phyloP scores from a whole-genome alignment of 352 stramenopile species.

The Phytopythium ostracodes region DNA sequence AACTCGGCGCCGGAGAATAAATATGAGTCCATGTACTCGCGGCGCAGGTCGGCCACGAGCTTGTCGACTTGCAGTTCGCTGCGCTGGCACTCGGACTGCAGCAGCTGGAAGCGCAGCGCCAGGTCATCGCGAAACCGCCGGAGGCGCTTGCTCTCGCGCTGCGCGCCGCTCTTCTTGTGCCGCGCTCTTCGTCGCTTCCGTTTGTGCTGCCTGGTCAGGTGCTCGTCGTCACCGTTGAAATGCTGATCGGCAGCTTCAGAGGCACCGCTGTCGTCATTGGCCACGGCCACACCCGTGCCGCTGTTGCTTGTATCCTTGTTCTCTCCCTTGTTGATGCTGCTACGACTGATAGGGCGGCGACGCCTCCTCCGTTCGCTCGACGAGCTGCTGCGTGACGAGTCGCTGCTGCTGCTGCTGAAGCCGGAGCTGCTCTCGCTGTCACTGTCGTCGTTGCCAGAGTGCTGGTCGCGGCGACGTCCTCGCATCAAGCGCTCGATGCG shows the following conservation, averaged over 20 bases:
- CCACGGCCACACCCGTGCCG: background rate
- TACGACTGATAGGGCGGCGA: background rate
- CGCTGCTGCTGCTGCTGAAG: slow-evolving; percentile 2
- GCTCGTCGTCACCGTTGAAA: background rate
- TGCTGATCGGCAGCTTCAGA: background rate
- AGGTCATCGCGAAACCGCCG: slow-evolving; percentile 41
- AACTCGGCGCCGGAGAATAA: slow-evolving; percentile 38
- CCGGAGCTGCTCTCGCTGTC: slow-evolving; percentile 11
- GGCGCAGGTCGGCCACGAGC: slow-evolving; percentile 43
- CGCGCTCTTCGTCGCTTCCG: slow-evolving; percentile 3
- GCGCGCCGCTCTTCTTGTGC: slow-evolving; percentile 13
- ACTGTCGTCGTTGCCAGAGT: slow-evolving; percentile 9
- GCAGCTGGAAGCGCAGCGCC: slow-evolving; percentile 48
- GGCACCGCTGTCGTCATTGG: background rate
- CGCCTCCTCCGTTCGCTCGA: background rate
- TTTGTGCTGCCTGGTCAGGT: slow-evolving; percentile 8
- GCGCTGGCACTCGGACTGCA: slow-evolving; percentile 53
- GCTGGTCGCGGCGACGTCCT: slow-evolving; percentile 11
- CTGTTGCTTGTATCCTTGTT: background rate
- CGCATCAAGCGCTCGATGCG: slow-evolving; percentile 30
- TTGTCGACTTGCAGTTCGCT: slow-evolving; percentile 53
- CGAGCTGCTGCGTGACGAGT: background rate
- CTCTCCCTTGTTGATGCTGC: background rate
- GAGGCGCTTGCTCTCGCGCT: slow-evolving; percentile 43
- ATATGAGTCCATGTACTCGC: slow-evolving; percentile 63